A percentile compares a stretch with the other conserved stretches of the same genome.
Evolutionary conservation across 2,329 filamentous ascomycete species (phyloP).

Genomic region (Trichoderma afroharzianum): DNA sequence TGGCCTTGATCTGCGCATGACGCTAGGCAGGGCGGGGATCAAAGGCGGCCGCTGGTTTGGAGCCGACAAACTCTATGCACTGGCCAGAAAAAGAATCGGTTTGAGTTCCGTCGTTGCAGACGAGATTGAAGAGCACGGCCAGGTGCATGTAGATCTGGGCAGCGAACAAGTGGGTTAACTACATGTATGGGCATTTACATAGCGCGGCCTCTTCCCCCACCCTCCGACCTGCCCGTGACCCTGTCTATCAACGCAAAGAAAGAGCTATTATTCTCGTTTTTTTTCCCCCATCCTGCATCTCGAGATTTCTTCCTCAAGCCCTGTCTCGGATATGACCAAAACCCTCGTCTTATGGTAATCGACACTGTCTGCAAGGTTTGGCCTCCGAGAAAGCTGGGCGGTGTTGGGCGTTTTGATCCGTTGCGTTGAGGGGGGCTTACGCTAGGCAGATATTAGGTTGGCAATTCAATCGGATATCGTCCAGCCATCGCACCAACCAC

Average conservation of each 20-base stretch:
- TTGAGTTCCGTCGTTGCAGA: background rate
- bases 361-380: background rate
- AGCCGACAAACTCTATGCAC: slow-evolving; percentile 16
- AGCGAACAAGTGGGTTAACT: slow-evolving; percentile 9
- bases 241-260: background rate
- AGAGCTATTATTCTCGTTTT: background rate
- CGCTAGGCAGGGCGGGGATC: slow-evolving; percentile 21
- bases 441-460: slow-evolving; percentile 12
- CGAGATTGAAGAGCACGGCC: background rate
- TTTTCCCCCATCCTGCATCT: background rate
- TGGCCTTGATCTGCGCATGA: slow-evolving; percentile 36
- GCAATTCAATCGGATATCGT: slow-evolving; percentile 4
- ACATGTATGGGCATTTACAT: slow-evolving; percentile 9
- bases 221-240: slow-evolving; percentile 15
- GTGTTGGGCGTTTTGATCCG: background rate
- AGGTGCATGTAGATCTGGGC: slow-evolving; percentile 5
- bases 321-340: background rate
- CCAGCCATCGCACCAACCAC: background rate
- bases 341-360: background rate
- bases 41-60: slow-evolving; percentile 14
- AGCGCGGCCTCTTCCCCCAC: slow-evolving; percentile 11
- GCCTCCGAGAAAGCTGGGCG: background rate
- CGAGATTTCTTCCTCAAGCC: background rate
- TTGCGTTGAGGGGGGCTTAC: slow-evolving; percentile 9
- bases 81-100: background rate